Base-by-base conservation (phyloP, 192 early-diverging fungal species). In the Backusella australiensis region DNA sequence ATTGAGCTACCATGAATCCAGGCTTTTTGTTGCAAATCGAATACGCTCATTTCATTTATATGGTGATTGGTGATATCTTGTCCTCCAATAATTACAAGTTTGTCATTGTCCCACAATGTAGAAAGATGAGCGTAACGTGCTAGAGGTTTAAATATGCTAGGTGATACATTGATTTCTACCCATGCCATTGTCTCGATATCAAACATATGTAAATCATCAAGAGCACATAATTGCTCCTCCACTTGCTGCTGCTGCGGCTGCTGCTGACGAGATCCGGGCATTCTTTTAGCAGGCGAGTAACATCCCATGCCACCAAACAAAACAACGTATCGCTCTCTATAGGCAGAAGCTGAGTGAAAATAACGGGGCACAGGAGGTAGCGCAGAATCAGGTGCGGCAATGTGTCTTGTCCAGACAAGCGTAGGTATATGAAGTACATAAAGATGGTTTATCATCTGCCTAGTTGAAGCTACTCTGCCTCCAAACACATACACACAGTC, bases 241-340 rank as follows among this genome's bases (percentile, higher is more conserved):
- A 74, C 38, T 70, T 79, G 73, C 52, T 80, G 73, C 52, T 80
- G 73, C 36, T 41, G 71, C n/a, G 23, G 73, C 52, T 80, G 73
- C 36, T 41, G 71, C n/a, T 46, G 71, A 29, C 23, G 70, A 21
- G 11, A 9, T 4, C 2, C 69, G 6, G 26, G 9, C 12, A 14
- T 29, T 36, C 15, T 63, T 63, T 63, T 63, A 63, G 56, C 11
- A 63, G 23, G 56, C 41, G 85, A 23, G 74, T 88, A 77, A 78
- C 87, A 84, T 1, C 92, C 90, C 92, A 95, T 95, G 19, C 93
- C 93, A 49, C 93, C 93, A 85, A 93, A 95, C 41, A 91, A 86
- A 6, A 93, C 84, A 35, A 95, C 81, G 49, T 85, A 83, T 70
- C 89, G 88, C 74, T 88, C 82, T 73, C 91, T 63, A 75, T 89